These are phyloP conservation scores for Verticillium albo-atrum DNA, from an alignment of 2,329 filamentous ascomycete species.

Conservation along the genomic window DNA sequence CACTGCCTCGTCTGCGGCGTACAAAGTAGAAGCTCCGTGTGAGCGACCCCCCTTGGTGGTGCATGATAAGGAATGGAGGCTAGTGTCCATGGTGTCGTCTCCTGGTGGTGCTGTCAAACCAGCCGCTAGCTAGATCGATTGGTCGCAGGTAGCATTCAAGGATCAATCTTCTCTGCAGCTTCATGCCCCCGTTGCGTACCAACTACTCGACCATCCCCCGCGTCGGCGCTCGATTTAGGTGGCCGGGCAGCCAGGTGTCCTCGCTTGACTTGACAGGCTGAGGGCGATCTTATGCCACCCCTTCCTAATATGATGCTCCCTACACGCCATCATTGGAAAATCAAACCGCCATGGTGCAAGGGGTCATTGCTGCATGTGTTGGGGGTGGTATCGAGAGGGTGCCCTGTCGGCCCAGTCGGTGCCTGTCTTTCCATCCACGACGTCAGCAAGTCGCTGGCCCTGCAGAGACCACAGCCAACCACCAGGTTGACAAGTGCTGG, in stretches of 20 bases:
- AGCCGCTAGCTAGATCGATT: background rate
- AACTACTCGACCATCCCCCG: background rate
- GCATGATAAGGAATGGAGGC: background rate
- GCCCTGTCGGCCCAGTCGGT: background rate
- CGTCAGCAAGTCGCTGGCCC: background rate
- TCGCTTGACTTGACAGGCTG: background rate
- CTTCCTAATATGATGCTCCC: background rate
- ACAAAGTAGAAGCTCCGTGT: background rate
- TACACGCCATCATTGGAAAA: background rate
- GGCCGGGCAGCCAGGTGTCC: background rate
- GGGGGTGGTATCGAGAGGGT: background rate
- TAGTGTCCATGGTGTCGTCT: background rate
- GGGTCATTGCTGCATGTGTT: background rate
- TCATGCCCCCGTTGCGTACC: background rate
- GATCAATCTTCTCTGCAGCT: background rate
- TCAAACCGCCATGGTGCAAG: background rate
- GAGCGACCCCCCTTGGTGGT: background rate
- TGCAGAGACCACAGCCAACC: background rate
- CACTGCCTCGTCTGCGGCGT: background rate
- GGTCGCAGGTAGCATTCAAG: background rate
- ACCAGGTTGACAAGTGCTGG: background rate
- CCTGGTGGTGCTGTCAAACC: background rate
- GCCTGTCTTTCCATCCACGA: background rate
- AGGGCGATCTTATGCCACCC: background rate
- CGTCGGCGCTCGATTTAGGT: background rate